These are phyloP conservation scores for Lichtheimia hyalospora DNA, from an alignment of 371 early-diverging fungal genomes.

Conservation along the genomic window DNA sequence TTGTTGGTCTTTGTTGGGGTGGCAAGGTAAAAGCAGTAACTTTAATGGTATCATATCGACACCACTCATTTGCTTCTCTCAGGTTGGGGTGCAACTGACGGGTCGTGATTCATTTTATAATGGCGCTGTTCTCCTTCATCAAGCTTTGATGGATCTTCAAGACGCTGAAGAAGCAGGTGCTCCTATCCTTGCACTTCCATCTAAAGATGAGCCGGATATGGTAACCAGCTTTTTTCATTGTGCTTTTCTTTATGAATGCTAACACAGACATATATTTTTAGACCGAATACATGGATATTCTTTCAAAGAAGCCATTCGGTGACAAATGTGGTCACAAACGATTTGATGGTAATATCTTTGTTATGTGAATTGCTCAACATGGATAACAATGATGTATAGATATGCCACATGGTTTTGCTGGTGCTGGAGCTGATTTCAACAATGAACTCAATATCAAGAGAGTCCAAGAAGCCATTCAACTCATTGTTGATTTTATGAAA, in stretches of 20 bases:
- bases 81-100: conserved; percentile 37
- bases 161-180: conserved; percentile 53
- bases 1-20: conserved; percentile 74
- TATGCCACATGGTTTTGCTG: conserved; percentile 71
- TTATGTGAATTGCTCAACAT: neutral
- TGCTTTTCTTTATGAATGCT: neutral
- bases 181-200: conserved; percentile 62
- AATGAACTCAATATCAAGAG: conserved; percentile 47
- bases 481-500: conserved; percentile 50
- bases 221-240: conserved; percentile 11
- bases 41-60: too few relatives aligned
- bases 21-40: conserved; percentile 28
- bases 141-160: conserved; percentile 48
- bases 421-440: conserved; percentile 62
- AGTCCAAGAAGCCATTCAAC: conserved; percentile 51
- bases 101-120: conserved; percentile 30
- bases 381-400: conserved; percentile 17
- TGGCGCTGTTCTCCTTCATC: conserved; percentile 63
- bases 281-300: conserved; percentile 45
- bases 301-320: conserved; percentile 59
- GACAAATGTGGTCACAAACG: conserved; percentile 48
- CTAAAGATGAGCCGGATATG: conserved; percentile 66
- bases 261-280: conserved; percentile 1
- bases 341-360: conserved; percentile 48
- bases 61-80: too few relatives aligned